Percentiles rank a stretch among this genome's conserved stretches.
Evolutionary conservation across 306 rosid genomes (phyloP).

Genomic region (Pueraria montana): DNA sequence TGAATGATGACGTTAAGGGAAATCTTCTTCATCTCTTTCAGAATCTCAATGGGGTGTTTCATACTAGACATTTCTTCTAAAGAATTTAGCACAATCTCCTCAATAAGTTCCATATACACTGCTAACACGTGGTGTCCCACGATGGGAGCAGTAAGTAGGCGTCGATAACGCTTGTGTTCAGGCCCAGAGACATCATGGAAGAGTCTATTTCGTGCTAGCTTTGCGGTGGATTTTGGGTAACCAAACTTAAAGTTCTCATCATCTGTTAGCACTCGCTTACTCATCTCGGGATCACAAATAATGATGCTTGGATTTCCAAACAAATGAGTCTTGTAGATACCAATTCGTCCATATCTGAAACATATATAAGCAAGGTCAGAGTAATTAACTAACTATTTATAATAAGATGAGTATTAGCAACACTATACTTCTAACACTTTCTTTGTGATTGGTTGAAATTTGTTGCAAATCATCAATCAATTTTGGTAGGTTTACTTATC

Average conservation of each 20-base stretch:
- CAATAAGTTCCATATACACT: neutral
- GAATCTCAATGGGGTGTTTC: conserved; percentile 30
- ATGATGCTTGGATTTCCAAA: neutral
- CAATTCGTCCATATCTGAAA: neutral
- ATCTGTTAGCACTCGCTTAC: neutral
- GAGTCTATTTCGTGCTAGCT: neutral
- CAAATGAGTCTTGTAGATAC: neutral
- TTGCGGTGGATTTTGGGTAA: conserved; percentile 4
- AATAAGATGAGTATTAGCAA: too few relatives aligned
- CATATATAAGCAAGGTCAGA: too few relatives aligned
- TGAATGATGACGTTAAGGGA: conserved; percentile 49
- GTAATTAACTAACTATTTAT: too few relatives aligned
- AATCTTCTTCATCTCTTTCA: conserved; percentile 26
- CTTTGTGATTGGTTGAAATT: too few relatives aligned
- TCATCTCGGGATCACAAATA: neutral
- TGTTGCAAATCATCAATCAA: too few relatives aligned
- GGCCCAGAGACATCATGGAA: neutral
- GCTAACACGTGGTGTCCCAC: conserved; percentile 35
- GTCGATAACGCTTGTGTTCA: conserved; percentile 47
- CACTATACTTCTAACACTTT: too few relatives aligned
- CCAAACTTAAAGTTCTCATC: neutral
- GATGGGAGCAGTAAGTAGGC: conserved; percentile 38
- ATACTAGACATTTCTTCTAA: conserved; percentile 41
- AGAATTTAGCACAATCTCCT: neutral
- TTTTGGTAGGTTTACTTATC: too few relatives aligned